Evolutionary conservation across 1,284 basidiomycete genomes (phyloP), one percentile per base, ranked within the genome.

Genomic region (Hymenochaete sp.): DNA sequence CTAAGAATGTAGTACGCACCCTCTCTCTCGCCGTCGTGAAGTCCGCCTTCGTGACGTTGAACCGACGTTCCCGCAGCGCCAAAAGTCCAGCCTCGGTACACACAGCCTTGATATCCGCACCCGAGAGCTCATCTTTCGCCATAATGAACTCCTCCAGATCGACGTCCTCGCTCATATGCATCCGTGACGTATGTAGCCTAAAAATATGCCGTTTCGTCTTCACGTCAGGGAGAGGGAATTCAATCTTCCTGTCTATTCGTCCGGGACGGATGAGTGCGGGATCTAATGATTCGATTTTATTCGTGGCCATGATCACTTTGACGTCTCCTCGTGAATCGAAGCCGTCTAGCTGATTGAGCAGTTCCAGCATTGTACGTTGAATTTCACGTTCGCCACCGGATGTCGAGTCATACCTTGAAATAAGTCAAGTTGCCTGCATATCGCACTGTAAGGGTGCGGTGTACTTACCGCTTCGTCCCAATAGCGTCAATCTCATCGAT

Each of bases 401-500:
- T 51, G 93, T 95, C 29, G 91, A 95, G 56, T 98, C 96, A 63
- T 98, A 89, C 50, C 84, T 88, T n/a, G n/a, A n/a, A n/a, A n/a
- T n/a, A n/a, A n/a, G n/a, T n/a, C n/a, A n/a, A n/a, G n/a, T n/a
- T n/a, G n/a, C 22, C 33, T 14, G 26, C 14, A 6, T 13, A 37
- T 7, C 14, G 19, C 19, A 28, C 18, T 26, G 42, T n/a, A 5
- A 49, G 24, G 35, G 43, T 8, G 5, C 52, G 24, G 3, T 18
- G 21, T 27, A 61, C 77, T 49, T 59, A 96, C 74, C 95, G 86
- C 68, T 99, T 99, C 3, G 95, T 98, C 59, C 96, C 96, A 58
- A 99, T 81, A 25, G 96, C 96, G 60, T 99, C 96, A 52, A 99
- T 90, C 64, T 99, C 96, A 62, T 99, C 96, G 62, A 99, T 98